phyloP scores from a whole-genome alignment of 176 grass and related monocot species.

The Neostapfia colusana region DNA sequence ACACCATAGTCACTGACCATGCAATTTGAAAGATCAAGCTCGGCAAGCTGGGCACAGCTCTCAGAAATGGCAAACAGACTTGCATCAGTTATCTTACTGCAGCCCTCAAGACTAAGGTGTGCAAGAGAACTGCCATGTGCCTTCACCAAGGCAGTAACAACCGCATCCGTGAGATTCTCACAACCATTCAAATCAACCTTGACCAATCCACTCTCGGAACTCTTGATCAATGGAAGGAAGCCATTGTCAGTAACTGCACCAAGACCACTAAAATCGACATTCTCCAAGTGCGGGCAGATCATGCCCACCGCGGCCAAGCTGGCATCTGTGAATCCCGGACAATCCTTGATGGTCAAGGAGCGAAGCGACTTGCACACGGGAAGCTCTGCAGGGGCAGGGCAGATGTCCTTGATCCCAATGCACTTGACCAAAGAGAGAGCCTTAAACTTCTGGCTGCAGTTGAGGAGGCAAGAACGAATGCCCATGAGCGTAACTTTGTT shows the following conservation, averaged over 20 bases:
- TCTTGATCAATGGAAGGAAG: constrained; percentile 74
- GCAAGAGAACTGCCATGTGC: constrained; percentile 65
- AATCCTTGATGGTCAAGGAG: constrained; percentile 74
- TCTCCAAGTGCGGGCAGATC: constrained; percentile 86
- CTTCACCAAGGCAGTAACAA: constrained; percentile 62
- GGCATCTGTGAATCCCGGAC: constrained; percentile 73
- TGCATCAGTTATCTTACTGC: constrained; percentile 82
- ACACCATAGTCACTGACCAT: constrained; percentile 82
- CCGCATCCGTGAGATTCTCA: constrained; percentile 67
- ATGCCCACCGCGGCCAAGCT: constrained; percentile 74
- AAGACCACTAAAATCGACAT: constrained; percentile 73
- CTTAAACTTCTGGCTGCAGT: constrained; percentile 76
- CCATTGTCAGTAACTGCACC: constrained; percentile 63
- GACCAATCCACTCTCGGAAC: constrained; percentile 55
- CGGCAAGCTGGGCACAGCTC: constrained; percentile 59
- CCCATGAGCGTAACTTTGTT: constrained; percentile 67
- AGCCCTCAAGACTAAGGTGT: constrained; percentile 80
- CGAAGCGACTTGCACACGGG: constrained; percentile 64
- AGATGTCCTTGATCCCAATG: constrained; percentile 76
- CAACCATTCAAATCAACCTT: constrained; percentile 79
- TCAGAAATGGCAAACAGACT: constrained; percentile 70
- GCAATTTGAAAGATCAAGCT: constrained; percentile 86
- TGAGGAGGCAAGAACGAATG: constrained; percentile 67
- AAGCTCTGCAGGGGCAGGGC: constrained; percentile 59
- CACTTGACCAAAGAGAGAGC: constrained; percentile 76